These are phyloP conservation scores for Trypanosoma scelopori DNA, from an alignment of 208 protist species.

Conservation along the genomic window DNA sequence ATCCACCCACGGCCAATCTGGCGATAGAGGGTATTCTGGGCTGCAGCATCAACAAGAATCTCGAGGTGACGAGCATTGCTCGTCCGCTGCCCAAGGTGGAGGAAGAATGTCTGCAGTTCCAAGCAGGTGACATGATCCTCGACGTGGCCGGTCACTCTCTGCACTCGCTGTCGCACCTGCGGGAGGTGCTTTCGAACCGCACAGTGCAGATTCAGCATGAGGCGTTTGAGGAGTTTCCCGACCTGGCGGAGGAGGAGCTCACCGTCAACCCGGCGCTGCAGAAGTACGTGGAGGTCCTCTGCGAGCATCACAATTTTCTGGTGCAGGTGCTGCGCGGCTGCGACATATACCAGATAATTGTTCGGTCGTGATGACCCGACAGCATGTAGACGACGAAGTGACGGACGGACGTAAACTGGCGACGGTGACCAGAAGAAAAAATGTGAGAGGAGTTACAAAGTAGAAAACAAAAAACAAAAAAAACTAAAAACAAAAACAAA, in stretches of 20 bases:
- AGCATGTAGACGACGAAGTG: background rate
- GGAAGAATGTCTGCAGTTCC: conserved; percentile 75
- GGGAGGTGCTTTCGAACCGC: conserved; percentile 75
- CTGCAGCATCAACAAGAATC: conserved; percentile 86
- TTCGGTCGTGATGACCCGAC: conserved; percentile 46
- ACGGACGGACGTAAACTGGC: no score
- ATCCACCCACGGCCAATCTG: conserved; percentile 63
- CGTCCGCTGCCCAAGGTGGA: conserved; percentile 65
- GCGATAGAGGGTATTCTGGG: conserved; percentile 83
- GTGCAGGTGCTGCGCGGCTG: conserved; percentile 85
- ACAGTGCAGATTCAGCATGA: conserved; percentile 84
- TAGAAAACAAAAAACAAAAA: conserved; percentile 13
- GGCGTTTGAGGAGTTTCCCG: conserved; percentile 71
- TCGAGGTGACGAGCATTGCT: conserved; percentile 79
- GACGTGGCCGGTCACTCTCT: conserved; percentile 79
- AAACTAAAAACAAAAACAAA: no score
- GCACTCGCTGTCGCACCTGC: conserved; percentile 84
- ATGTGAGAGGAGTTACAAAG: no score
- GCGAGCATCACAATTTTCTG: conserved; percentile 89
- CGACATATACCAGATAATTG: conserved; percentile 88
- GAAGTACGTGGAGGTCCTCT: conserved; percentile 84
- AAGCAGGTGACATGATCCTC: conserved; percentile 88
- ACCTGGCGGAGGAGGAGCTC: conserved; percentile 53
- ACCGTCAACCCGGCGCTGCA: conserved; percentile 77
- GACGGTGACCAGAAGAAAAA: no score